These are phyloP conservation scores for Pelargonium nanum DNA, from an alignment of 345 rosid species.

Conservation along the genomic window DNA sequence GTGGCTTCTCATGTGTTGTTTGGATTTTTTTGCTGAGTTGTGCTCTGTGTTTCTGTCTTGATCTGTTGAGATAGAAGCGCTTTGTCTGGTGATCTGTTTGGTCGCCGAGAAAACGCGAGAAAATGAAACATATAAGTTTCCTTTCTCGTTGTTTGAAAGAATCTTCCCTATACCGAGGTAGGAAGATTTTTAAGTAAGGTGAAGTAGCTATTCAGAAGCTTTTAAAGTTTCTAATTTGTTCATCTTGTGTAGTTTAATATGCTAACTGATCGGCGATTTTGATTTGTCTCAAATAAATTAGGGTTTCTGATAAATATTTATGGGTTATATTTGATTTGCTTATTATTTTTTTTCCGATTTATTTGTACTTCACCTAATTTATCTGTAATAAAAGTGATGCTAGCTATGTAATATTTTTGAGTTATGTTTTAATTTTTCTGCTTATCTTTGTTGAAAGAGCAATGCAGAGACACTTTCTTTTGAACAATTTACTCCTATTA, in stretches of 20 bases:
- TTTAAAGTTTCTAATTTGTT: neutral
- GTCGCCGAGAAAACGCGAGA: neutral
- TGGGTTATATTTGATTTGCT: no score
- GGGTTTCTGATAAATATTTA: neutral
- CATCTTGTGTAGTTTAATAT: neutral
- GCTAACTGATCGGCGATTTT: neutral
- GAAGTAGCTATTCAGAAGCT: neutral
- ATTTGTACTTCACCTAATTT: no score
- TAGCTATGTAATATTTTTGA: no score
- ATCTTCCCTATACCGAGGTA: no score
- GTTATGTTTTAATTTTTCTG: neutral
- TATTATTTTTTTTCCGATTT: no score
- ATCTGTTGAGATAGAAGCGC: constrained; percentile 14
- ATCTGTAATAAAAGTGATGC: neutral
- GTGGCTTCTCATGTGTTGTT: neutral
- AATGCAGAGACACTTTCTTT: no score
- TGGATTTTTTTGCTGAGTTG: neutral
- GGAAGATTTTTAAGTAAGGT: neutral
- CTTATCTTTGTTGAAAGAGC: neutral
- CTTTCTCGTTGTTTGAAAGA: neutral
- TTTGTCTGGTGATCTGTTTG: constrained; percentile 4
- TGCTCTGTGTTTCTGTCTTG: constrained; percentile 1
- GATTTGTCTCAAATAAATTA: neutral
- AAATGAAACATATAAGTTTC: neutral
- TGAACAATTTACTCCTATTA: no score